Evolutionary conservation across 129 eudicot genomes (phyloP).

Genomic region (Saussurea involucrata): DNA sequence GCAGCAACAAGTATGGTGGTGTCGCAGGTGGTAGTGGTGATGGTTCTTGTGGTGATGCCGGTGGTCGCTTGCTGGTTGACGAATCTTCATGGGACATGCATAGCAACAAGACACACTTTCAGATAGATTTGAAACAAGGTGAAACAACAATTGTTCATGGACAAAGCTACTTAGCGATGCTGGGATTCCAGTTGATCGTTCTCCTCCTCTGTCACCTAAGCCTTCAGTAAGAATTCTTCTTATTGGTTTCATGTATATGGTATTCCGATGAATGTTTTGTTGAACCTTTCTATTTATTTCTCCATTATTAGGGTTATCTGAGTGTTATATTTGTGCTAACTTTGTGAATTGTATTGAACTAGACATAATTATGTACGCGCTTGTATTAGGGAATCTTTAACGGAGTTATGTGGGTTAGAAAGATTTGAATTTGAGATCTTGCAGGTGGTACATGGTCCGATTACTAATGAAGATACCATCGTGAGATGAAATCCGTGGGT

Average conservation of each 20-base stretch:
- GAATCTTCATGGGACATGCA: neutral
- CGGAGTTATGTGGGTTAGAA: neutral
- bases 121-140: conserved; percentile 18
- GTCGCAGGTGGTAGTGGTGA: neutral
- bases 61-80: conserved; percentile 24
- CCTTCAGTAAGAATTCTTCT: neutral
- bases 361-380: neutral
- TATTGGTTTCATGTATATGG: neutral
- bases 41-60: neutral
- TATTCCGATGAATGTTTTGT: neutral
- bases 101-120: conserved; percentile 8
- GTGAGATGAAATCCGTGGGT: neutral
- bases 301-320: neutral
- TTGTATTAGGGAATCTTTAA: neutral
- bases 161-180: conserved; percentile 14
- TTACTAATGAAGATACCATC: conserved; percentile 2
- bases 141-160: conserved; percentile 32
- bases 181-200: conserved; percentile 14
- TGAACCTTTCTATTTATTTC: neutral
- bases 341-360: conserved; percentile 1
- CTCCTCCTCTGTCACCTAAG: conserved; percentile 15
- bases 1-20: neutral
- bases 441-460: neutral
- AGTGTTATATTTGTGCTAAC: conserved; percentile 13
- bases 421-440: neutral